Percentiles rank a stretch among this genome's conserved stretches.
These are phyloP conservation scores for Bretschneidera sinensis DNA, from an alignment of 345 rosid genomes.

Conservation along the genomic window DNA sequence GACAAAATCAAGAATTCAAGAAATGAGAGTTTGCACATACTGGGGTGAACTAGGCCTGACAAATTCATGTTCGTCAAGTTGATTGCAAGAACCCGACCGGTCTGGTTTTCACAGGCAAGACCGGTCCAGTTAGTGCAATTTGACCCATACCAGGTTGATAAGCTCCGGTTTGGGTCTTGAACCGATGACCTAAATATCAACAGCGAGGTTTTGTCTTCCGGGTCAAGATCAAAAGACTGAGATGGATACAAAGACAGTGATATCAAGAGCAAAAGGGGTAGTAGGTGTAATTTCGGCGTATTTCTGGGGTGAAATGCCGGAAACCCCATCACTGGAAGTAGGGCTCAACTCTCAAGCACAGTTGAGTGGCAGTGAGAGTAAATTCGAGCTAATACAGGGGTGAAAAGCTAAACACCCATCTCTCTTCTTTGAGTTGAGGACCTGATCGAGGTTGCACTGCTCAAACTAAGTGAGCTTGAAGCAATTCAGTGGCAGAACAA, in stretches of 20 bases:
- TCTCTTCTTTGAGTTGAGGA: no score
- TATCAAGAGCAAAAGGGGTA: slow-evolving; percentile 22
- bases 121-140: slow-evolving; percentile 77
- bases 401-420: no score
- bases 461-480: no score
- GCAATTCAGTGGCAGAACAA: no score
- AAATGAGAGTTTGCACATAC: slow-evolving; percentile 50
- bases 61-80: slow-evolving; percentile 48
- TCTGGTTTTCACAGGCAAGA: slow-evolving; percentile 45
- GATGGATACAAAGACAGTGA: slow-evolving; percentile 30
- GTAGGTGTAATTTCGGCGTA: not conserved
- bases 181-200: slow-evolving; percentile 44
- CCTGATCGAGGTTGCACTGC: no score
- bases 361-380: no score
- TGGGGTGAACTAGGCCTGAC: slow-evolving; percentile 58
- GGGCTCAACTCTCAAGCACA: slow-evolving; percentile 1
- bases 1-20: slow-evolving; percentile 57
- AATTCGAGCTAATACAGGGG: no score
- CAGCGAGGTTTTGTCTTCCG: slow-evolving; percentile 52
- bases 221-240: slow-evolving; percentile 42
- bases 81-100: slow-evolving; percentile 56
- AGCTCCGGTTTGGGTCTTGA: slow-evolving; percentile 50
- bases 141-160: slow-evolving; percentile 63
- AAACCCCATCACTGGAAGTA: slow-evolving; percentile 1
- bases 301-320: slow-evolving; percentile 5